Conservation (phyloP, 164 flowering plant genomes). For the grape (Vitis vinifera) region DNA sequence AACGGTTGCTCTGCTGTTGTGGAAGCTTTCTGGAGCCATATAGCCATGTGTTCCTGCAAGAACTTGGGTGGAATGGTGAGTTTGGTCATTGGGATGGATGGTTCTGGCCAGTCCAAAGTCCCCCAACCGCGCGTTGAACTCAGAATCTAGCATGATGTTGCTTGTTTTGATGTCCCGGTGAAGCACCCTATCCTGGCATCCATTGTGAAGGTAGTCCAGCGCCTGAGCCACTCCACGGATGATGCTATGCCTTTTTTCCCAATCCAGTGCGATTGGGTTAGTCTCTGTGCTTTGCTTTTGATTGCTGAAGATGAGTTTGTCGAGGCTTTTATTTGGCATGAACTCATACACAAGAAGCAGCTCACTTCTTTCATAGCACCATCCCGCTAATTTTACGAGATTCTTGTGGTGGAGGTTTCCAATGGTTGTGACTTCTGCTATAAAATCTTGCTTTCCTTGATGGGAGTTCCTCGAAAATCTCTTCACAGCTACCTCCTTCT, state of each 20-base stretch:
- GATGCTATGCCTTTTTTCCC: slow-evolving; percentile 48
- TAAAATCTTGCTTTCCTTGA: slow-evolving; percentile 59
- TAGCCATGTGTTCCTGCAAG: slow-evolving; percentile 53
- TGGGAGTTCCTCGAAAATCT: slow-evolving; percentile 34
- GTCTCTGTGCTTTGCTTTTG: slow-evolving; percentile 1
- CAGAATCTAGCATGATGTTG: slow-evolving; percentile 45
- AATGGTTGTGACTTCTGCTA: slow-evolving; percentile 60
- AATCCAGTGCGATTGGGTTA: slow-evolving; percentile 18
- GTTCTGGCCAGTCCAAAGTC: slow-evolving; percentile 52
- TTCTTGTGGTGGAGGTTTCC: slow-evolving; percentile 61
- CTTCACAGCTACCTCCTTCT: slow-evolving; percentile 57
- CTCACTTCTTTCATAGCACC: slow-evolving; percentile 60
- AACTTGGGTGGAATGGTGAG: slow-evolving; percentile 41
- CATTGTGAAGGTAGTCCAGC: slow-evolving; percentile 46
- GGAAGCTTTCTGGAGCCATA: slow-evolving; percentile 51
- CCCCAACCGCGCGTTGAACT: slow-evolving; percentile 40
- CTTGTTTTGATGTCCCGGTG: slow-evolving; percentile 52
- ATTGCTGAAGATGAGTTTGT: slow-evolving; percentile 36
- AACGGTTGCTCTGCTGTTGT: slow-evolving; percentile 33
- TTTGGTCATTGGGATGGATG: slow-evolving; percentile 17
- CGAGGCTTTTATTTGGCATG: slow-evolving; percentile 70
- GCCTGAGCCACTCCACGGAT: slow-evolving; percentile 48
- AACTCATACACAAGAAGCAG: slow-evolving; percentile 61
- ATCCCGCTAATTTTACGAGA: slow-evolving; percentile 57
- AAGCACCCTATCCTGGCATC: slow-evolving; percentile 39